Percentiles rank a stretch among this genome's conserved stretches.
These are phyloP conservation scores for Botrytis tulipae DNA, from an alignment of 2,329 filamentous ascomycete genomes.

Conservation along the genomic window DNA sequence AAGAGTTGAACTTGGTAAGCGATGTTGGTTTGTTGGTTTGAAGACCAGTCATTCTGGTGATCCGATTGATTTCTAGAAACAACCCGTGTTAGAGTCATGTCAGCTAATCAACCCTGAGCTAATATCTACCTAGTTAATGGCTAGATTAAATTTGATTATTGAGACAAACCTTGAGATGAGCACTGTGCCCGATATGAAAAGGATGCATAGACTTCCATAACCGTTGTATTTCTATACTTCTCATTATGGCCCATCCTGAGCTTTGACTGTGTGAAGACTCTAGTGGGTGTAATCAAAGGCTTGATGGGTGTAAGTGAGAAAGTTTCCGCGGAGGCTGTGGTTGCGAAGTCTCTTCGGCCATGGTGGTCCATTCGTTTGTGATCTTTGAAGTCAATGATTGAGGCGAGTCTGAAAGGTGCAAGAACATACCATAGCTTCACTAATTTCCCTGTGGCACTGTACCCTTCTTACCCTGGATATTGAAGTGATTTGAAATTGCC, in stretches of 20 bases:
- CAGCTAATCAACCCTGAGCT: neutral
- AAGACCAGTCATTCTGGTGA: too few species aligned
- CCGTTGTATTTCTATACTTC: neutral
- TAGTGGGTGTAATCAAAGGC: too few species aligned
- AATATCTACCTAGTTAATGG: too few species aligned
- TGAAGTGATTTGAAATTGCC: neutral
- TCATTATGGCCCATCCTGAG: neutral
- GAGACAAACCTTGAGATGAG: neutral
- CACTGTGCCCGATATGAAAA: neutral
- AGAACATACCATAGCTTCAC: neutral
- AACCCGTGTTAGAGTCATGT: neutral
- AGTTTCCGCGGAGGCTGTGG: too few species aligned
- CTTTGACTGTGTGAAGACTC: neutral
- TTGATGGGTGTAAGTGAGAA: neutral
- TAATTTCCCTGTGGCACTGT: neutral
- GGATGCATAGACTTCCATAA: neutral
- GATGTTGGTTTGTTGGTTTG: neutral
- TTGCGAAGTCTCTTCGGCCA: neutral
- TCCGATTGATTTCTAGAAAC: neutral
- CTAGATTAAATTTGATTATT: neutral
- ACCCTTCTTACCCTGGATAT: neutral
- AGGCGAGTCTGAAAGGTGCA: neutral
- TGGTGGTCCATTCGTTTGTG: neutral
- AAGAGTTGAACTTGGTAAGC: neutral
- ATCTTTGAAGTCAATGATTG: neutral